phyloP scores from a whole-genome alignment of 2,329 filamentous ascomycete species.

The Stromatinia cepivora region DNA sequence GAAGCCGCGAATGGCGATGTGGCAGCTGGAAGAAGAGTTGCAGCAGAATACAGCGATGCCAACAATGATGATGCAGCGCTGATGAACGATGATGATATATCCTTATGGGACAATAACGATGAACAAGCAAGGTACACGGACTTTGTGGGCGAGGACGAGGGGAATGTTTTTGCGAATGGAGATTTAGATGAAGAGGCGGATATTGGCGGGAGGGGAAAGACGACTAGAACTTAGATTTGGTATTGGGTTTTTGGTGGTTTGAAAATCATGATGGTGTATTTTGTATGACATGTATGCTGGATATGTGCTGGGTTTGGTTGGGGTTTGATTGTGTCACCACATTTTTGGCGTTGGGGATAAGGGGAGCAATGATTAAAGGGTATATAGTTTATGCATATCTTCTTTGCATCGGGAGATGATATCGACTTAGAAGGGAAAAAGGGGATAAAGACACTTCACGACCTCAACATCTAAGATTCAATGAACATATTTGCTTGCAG shows the following conservation, averaged over 20 bases:
- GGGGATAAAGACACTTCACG: not conserved
- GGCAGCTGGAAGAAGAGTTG: conserved; percentile 3
- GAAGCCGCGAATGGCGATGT: conserved; percentile 30
- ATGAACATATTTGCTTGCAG: not conserved
- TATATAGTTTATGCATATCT: not conserved
- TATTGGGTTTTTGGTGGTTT: not conserved
- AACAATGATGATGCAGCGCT: conserved; percentile 33
- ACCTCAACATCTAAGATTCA: not conserved
- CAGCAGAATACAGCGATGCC: conserved; percentile 33
- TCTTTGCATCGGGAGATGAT: not conserved
- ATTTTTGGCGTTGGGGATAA: conserved; percentile 6
- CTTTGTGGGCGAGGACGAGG: conserved; percentile 37
- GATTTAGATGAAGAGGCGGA: conserved; percentile 28
- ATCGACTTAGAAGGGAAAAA: not conserved
- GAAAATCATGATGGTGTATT: not conserved
- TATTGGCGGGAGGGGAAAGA: conserved; percentile 23
- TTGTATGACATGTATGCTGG: conserved; percentile 12
- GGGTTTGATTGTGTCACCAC: conserved; percentile 11
- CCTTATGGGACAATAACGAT: conserved; percentile 38
- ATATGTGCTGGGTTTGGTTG: conserved; percentile 5
- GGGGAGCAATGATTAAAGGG: conserved; percentile 9
- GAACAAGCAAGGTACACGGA: conserved; percentile 34
- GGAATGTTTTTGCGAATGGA: conserved; percentile 34
- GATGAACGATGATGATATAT: conserved; percentile 42
- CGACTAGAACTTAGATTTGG: conserved; percentile 3